phyloP scores from a whole-genome alignment of 148 eudicot species.

The Gaultheria prostrata region DNA sequence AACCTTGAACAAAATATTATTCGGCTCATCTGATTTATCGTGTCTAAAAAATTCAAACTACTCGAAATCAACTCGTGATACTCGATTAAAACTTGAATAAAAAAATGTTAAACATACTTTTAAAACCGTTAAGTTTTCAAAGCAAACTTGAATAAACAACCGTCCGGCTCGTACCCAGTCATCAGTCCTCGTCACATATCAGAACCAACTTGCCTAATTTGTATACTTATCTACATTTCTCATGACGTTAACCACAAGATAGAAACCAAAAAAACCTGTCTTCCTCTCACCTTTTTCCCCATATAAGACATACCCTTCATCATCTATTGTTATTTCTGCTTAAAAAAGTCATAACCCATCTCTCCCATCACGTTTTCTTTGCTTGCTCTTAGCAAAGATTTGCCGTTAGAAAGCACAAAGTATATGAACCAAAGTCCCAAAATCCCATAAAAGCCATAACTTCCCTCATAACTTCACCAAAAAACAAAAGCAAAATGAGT shows the following conservation, averaged over 20 bases:
- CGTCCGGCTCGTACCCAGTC: neutral
- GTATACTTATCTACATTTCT: neutral
- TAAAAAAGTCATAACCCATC: neutral
- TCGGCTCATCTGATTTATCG: no score
- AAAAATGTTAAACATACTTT: no score
- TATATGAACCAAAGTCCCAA: neutral
- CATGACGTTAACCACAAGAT: neutral
- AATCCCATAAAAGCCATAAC: neutral
- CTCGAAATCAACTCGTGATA: no score
- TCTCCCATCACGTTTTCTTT: neutral
- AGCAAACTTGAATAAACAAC: neutral
- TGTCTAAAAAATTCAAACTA: no score
- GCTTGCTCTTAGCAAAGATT: neutral
- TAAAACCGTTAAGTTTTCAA: neutral
- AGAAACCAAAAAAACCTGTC: neutral
- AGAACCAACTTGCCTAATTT: neutral
- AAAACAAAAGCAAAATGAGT: conserved; percentile 18
- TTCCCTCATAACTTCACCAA: neutral
- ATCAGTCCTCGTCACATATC: neutral
- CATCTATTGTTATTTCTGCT: neutral
- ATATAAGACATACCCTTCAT: neutral
- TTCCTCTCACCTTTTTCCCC: neutral
- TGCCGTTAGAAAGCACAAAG: conserved; percentile 3
- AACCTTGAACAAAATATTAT: no score
- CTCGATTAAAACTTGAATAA: no score